A percentile compares a stretch with the other conserved stretches of the same genome.
Evolutionary conservation across 2,329 filamentous ascomycete genomes (phyloP).

Genomic region (Ophiocordyceps camponoti-floridani): DNA sequence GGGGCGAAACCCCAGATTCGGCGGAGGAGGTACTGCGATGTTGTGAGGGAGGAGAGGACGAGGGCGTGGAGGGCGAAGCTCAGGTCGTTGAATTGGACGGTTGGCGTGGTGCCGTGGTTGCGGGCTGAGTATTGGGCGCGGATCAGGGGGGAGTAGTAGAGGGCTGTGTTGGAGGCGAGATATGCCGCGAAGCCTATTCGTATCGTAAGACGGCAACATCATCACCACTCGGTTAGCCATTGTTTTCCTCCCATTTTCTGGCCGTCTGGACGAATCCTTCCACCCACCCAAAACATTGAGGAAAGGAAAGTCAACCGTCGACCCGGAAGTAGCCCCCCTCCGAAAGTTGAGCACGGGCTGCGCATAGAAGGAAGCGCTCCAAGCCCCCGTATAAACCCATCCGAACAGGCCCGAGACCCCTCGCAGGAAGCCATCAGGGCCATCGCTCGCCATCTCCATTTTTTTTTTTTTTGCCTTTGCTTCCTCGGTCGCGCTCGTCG

Average conservation of each 20-base stretch:
- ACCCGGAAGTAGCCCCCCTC: slow-evolving; percentile 61
- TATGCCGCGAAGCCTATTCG: slow-evolving; percentile 66
- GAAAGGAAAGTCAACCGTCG: slow-evolving; percentile 74
- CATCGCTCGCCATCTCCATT: too few relatives aligned
- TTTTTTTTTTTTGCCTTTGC: neutral
- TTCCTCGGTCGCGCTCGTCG: too few relatives aligned
- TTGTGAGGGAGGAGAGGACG: slow-evolving; percentile 51
- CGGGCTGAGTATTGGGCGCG: slow-evolving; percentile 69
- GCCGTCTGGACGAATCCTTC: too few relatives aligned
- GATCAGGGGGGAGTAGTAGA: slow-evolving; percentile 65
- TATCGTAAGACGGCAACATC: too few relatives aligned
- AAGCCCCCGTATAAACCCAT: slow-evolving; percentile 59
- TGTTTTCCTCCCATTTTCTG: too few relatives aligned
- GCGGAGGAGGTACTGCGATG: slow-evolving; percentile 58
- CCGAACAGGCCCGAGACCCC: slow-evolving; percentile 43
- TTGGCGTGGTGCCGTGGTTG: slow-evolving; percentile 58
- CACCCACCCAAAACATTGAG: slow-evolving; percentile 52
- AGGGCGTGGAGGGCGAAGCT: slow-evolving; percentile 72
- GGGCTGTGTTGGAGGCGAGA: slow-evolving; percentile 51
- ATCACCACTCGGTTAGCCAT: too few relatives aligned
- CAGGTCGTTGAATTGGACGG: slow-evolving; percentile 80
- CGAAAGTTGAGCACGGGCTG: slow-evolving; percentile 67
- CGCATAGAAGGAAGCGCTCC: slow-evolving; percentile 87
- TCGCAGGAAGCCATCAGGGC: slow-evolving; percentile 20
- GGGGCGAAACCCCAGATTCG: slow-evolving; percentile 58